phyloP scores from a whole-genome alignment of 768 basidiomycete genomes.

The Boletellus sp. region DNA sequence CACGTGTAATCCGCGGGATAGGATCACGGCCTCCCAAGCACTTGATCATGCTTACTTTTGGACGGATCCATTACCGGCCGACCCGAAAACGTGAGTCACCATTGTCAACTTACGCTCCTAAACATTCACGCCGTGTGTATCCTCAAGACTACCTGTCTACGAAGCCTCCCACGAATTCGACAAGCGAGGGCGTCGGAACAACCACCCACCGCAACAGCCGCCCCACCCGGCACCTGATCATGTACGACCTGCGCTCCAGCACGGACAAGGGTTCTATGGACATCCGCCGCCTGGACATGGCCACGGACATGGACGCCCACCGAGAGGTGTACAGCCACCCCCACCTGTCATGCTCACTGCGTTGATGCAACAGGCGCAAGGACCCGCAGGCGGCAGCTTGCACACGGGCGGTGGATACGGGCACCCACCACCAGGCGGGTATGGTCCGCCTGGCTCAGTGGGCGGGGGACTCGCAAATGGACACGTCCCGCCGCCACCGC shows the following conservation, averaged over 20 bases:
- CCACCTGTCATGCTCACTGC: conserved; percentile 28
- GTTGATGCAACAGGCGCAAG: conserved; percentile 27
- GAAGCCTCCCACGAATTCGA: conserved; percentile 84
- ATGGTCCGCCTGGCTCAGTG: conserved; percentile 6
- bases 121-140: neutral
- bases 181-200: conserved; percentile 60
- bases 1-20: conserved; percentile 75
- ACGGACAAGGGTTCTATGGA: conserved; percentile 26
- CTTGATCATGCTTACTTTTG: conserved; percentile 95
- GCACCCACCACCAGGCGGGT: conserved; percentile 9
- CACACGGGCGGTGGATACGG: conserved; percentile 12
- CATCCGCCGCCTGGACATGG: conserved; percentile 32
- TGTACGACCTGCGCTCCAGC: conserved; percentile 33
- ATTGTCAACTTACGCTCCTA: neutral
- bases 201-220: conserved; percentile 24
- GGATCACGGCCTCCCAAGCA: conserved; percentile 82
- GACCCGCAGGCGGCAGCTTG: conserved; percentile 7
- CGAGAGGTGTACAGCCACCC: conserved; percentile 25
- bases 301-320: conserved; percentile 30
- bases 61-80: conserved; percentile 83
- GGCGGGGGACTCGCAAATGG: conserved; percentile 13
- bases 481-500: conserved; percentile 13
- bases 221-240: conserved; percentile 29
- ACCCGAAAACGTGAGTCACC: conserved; percentile 66
- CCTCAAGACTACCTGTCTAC: conserved; percentile 61